Conservation (phyloP, 2,329 filamentous ascomycete species). For the Exophiala lecanii-corni region DNA sequence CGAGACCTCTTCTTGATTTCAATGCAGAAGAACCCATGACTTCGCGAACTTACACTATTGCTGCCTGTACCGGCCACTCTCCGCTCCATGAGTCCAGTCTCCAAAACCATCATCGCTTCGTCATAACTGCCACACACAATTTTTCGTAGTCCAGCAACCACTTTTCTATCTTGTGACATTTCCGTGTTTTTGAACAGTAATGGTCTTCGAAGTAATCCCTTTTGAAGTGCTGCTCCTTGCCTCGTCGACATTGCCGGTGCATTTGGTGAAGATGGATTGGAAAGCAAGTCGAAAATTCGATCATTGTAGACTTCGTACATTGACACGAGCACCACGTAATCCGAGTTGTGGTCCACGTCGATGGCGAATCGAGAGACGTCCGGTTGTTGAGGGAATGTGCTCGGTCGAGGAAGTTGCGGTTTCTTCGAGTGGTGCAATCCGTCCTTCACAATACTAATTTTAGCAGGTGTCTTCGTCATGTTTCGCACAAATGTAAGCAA, state of each 20-base stretch:
- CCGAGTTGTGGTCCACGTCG: constrained; percentile 61
- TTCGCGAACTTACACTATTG: constrained; percentile 87
- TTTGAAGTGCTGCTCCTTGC: constrained; percentile 48
- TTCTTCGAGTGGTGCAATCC: constrained; percentile 49
- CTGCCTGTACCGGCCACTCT: constrained; percentile 85
- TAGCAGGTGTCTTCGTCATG: constrained; percentile 28
- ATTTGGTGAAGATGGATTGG: constrained; percentile 44
- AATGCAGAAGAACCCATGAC: constrained; percentile 92
- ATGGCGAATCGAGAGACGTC: constrained; percentile 68
- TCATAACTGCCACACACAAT: constrained; percentile 76
- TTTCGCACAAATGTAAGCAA: constrained; percentile 27
- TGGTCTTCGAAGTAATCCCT: constrained; percentile 69
- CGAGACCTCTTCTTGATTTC: constrained; percentile 78
- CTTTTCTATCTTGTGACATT: constrained; percentile 80
- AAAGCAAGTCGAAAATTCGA: constrained; percentile 89
- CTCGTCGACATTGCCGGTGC: constrained; percentile 37
- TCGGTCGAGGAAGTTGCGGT: constrained; percentile 63
- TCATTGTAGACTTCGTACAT: constrained; percentile 99
- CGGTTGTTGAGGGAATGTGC: constrained; percentile 67
- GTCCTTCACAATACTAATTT: constrained; percentile 47
- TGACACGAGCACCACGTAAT: constrained; percentile 84
- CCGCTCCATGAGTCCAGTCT: constrained; percentile 81
- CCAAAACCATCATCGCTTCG: constrained; percentile 84
- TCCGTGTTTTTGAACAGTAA: constrained; percentile 92
- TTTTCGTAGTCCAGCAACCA: constrained; percentile 88